Base-by-base conservation (phyloP, 2,329 filamentous ascomycete species). In the Colletotrichum musicola region DNA sequence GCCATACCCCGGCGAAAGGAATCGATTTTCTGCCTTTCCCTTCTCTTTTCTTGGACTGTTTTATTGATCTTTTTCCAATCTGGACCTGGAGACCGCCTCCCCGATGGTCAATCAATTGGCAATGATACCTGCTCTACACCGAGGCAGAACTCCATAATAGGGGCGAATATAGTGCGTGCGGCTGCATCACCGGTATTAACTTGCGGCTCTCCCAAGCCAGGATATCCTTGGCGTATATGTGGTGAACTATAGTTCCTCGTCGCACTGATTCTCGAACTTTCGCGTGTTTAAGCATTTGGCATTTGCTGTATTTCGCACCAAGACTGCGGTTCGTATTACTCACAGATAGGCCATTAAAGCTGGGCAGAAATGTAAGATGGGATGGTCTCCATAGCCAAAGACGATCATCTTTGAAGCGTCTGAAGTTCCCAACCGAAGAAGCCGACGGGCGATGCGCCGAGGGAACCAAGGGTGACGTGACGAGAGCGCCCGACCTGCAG, bases 101-200 rank as follows among this genome's bases (percentile, higher is more conserved):
- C 30, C 51, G 30, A 56, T 50, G 40, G 22, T 22, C n/a, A 49
- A 22, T 50, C 57, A 50, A 10, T 46, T 46, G 16, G 44, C 44
- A 18, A 18, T 46, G 16, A 13, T 18, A 10, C 16, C 14, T 18
- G 6, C 16, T n/a, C 7, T 10, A 12, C 38, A 54, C 40, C 16
- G 49, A 27, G 49, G 40, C 49, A 44, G 42, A 60, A 55, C 64
- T 51, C 51, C 59, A 58, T 64, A 64, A 68, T 64, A 68, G 60
- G 64, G 64, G 53, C 46, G 51, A 20, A 35, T 47, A 54, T 51
- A 51, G 30, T 35, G 30, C 30, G 30, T 56, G 62, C 49, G 44
- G 55, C 49, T 61, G 65, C 35, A 51, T 54, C 62, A 55, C 42
- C 55, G 35, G 65, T 65, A 46, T 65, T 46, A 49, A 46, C 38